Conservation (phyloP, 176 grass and related monocot genomes). For the Melocanna baccifera region DNA sequence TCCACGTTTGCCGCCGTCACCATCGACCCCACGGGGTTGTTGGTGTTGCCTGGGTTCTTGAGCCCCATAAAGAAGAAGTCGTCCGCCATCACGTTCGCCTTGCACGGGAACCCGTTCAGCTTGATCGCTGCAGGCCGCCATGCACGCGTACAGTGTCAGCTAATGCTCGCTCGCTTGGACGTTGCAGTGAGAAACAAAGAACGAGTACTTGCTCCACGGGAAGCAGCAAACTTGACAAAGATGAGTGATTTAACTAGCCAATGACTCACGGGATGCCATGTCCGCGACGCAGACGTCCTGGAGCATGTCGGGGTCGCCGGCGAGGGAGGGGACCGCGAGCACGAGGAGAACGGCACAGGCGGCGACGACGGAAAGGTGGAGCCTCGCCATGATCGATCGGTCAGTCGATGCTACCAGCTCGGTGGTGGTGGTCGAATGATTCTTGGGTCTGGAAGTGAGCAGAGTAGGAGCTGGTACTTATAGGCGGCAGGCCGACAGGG, state of each 20-base stretch:
- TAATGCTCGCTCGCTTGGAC: not conserved
- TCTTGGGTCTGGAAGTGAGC: not conserved
- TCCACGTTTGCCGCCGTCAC: conserved; percentile 58
- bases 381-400: conserved; percentile 1
- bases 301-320: conserved; percentile 71
- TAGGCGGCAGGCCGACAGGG: not conserved
- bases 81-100: conserved; percentile 47
- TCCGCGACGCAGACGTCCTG: conserved; percentile 87
- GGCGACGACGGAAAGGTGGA: conserved; percentile 19
- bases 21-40: conserved; percentile 29
- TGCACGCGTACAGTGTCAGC: not conserved
- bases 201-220: not conserved
- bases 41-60: conserved; percentile 47
- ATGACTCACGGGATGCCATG: conserved; percentile 33
- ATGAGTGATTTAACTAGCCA: not conserved
- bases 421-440: not conserved
- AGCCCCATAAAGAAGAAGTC: conserved; percentile 69
- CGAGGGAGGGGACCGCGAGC: conserved; percentile 19
- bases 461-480: conserved; percentile 22
- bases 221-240: not conserved
- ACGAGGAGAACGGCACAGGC: conserved; percentile 24
- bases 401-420: not conserved
- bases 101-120: conserved; percentile 79
- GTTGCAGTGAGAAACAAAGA: not conserved
- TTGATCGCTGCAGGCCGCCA: conserved; percentile 44